A percentile compares a stretch with the other conserved stretches of the same genome.
These are phyloP conservation scores for Paraconiothyrium brasiliense DNA, from an alignment of 2,329 filamentous ascomycete genomes.

Conservation along the genomic window DNA sequence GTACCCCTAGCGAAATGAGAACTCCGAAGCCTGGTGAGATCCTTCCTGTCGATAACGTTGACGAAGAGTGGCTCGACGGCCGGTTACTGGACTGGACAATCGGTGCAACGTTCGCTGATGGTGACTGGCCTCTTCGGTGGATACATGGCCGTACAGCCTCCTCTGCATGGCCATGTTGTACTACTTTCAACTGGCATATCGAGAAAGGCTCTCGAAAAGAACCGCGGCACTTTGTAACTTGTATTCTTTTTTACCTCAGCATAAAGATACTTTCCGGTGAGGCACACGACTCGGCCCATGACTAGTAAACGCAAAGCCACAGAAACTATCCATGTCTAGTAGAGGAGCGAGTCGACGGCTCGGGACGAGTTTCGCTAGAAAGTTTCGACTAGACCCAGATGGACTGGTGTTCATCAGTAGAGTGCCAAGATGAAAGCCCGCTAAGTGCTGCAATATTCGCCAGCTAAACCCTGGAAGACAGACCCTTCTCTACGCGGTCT, in stretches of 20 bases:
- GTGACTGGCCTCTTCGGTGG: not conserved
- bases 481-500: constrained; percentile 6
- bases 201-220: not conserved
- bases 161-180: not conserved
- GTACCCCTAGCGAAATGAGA: not conserved
- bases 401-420: not conserved
- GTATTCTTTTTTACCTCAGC: not conserved
- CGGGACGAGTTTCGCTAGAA: constrained; percentile 11
- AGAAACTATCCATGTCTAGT: constrained; percentile 10
- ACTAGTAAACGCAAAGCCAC: not conserved
- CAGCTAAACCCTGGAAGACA: constrained; percentile 1
- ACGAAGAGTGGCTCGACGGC: not conserved
- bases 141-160: not conserved
- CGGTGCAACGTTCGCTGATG: not conserved
- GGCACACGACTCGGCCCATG: constrained; percentile 1
- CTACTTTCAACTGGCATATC: not conserved
- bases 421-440: not conserved
- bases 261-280: not conserved
- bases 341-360: constrained; percentile 7
- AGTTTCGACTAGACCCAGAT: not conserved
- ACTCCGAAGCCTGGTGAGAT: not conserved
- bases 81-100: not conserved
- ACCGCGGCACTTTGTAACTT: not conserved
- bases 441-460: not conserved
- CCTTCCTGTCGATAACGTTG: not conserved